phyloP scores from a whole-genome alignment of 768 basidiomycete species.

The Pisolithus orientalis region DNA sequence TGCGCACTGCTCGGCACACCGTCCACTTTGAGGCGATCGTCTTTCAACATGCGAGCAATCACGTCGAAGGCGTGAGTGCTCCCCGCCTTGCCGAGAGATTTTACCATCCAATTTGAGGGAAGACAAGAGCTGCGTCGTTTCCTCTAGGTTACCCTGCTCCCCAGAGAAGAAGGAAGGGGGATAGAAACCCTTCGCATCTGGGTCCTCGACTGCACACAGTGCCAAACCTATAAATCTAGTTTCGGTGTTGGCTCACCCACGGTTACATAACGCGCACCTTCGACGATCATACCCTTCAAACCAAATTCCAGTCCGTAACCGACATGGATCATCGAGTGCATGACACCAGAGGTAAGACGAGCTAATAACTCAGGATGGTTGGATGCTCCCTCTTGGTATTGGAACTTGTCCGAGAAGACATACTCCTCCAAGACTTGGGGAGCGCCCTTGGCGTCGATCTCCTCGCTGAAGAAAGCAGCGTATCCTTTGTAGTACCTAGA shows the following conservation, averaged over 20 bases:
- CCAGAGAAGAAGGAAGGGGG: conserved; percentile 7
- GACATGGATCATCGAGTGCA: conserved; percentile 59
- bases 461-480: conserved; percentile 17
- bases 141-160: no score
- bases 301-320: conserved; percentile 62
- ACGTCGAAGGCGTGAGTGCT: conserved; percentile 38
- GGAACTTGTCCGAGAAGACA: conserved; percentile 26
- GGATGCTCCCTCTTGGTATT: conserved; percentile 8
- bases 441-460: conserved; percentile 13
- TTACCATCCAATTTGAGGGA: no score
- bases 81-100: neutral
- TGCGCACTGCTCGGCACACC: conserved; percentile 9
- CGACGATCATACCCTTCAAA: conserved; percentile 52
- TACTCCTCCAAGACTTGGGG: conserved; percentile 19
- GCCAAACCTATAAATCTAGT: conserved; percentile 17
- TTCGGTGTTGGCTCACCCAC: neutral
- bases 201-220: conserved; percentile 15
- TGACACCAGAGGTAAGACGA: conserved; percentile 40
- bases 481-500: conserved; percentile 23
- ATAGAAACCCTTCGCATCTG: conserved; percentile 32
- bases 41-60: conserved; percentile 45
- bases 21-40: conserved; percentile 26
- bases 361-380: conserved; percentile 46
- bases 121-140: no score
- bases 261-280: conserved; percentile 36